A percentile compares a stretch with the other conserved stretches of the same genome.
Evolutionary conservation across 768 basidiomycete genomes (phyloP).

Genomic region (Porphyrellus cyaneotinctus): DNA sequence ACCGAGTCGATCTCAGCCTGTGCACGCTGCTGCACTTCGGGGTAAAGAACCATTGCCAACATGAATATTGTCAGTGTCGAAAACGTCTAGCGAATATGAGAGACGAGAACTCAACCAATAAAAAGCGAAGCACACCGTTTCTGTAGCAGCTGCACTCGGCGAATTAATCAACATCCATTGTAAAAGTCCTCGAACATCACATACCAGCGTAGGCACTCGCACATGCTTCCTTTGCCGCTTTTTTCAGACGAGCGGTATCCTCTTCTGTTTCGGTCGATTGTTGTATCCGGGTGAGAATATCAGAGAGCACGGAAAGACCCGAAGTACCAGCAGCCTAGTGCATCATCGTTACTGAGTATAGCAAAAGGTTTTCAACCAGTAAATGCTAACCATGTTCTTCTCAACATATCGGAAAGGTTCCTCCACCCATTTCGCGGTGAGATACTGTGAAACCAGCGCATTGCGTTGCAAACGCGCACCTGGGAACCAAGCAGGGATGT

Average conservation of each 20-base stretch:
- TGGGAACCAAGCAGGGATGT: neutral
- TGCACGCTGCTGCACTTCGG: slow-evolving; percentile 15
- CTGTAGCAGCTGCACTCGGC: slow-evolving; percentile 7
- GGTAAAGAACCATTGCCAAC: slow-evolving; percentile 14
- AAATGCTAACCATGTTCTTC: neutral
- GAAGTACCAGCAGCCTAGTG: neutral
- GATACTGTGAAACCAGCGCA: neutral
- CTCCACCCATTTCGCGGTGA: neutral
- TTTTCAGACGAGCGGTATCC: neutral
- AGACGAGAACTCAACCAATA: neutral
- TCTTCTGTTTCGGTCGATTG: neutral
- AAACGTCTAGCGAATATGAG: neutral
- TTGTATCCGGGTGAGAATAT: neutral
- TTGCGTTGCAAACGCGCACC: neutral
- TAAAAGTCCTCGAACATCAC: neutral
- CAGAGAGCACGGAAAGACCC: neutral
- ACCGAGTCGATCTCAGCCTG: slow-evolving; percentile 12
- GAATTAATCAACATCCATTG: neutral
- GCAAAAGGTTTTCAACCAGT: neutral
- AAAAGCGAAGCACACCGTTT: slow-evolving; percentile 4
- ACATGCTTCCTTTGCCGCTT: slow-evolving; percentile 6
- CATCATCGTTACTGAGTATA: neutral
- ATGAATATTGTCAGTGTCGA: slow-evolving; percentile 4
- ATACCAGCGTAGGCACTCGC: slow-evolving; percentile 11
- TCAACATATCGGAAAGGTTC: neutral